A percentile compares a stretch with the other conserved stretches of the same genome.
Evolutionary conservation across 371 early-diverging fungal genomes (phyloP).

Genomic region (Mortierella sp.): DNA sequence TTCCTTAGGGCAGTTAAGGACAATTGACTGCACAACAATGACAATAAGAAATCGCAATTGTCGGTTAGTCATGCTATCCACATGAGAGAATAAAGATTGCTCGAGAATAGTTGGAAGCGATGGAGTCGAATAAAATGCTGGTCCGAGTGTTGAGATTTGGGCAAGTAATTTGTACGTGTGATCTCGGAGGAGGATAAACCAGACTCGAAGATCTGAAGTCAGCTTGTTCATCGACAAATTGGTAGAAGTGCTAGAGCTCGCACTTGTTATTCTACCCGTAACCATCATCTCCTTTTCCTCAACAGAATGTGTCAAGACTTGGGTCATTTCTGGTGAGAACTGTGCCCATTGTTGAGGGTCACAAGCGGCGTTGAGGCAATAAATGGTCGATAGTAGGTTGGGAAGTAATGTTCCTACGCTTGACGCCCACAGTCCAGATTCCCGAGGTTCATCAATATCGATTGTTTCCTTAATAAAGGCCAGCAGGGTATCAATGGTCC

Average conservation of each 20-base stretch:
- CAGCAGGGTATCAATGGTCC: constrained; percentile 24
- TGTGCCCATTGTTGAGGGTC: constrained; percentile 12
- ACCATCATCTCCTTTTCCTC: constrained; percentile 49
- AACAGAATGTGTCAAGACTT: constrained; percentile 9
- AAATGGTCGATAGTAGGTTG: constrained; percentile 28
- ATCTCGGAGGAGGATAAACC: constrained; percentile 33
- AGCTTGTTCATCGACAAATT: constrained; percentile 1
- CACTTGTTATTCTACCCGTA: constrained; percentile 17
- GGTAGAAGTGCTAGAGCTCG: background rate
- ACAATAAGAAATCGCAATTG: constrained; percentile 57
- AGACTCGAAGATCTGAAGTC: constrained; percentile 23
- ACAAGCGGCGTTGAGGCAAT: constrained; percentile 31
- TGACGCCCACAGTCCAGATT: constrained; percentile 33
- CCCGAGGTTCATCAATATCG: constrained; percentile 13
- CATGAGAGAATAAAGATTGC: constrained; percentile 49
- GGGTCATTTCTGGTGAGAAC: constrained; percentile 27
- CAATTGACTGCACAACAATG: constrained; percentile 53
- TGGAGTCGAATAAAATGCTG: constrained; percentile 52
- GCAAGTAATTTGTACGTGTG: constrained; percentile 52
- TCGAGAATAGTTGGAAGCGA: constrained; percentile 36
- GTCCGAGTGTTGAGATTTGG: constrained; percentile 46
- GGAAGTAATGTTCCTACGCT: constrained; percentile 24
- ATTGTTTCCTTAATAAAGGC: constrained; percentile 42
- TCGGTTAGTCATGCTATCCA: constrained; percentile 51
- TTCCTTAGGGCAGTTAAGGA: constrained; percentile 57